Base-by-base conservation (phyloP, 805 yeast genomes). In the Starmerella ratchasimensis region DNA sequence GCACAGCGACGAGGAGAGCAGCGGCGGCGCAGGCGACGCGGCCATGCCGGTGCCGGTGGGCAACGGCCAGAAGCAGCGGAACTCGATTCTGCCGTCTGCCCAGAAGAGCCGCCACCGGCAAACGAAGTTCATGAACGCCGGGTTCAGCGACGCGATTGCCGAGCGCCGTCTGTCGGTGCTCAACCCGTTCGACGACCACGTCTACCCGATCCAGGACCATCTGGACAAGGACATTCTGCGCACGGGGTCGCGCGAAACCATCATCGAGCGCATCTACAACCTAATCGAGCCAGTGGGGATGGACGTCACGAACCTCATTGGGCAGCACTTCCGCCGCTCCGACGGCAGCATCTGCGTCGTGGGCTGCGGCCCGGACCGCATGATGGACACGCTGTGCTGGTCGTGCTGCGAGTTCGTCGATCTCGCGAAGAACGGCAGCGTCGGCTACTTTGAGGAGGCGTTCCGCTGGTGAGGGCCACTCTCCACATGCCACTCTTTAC, bases 381-480 rank as follows among this genome's bases (percentile, higher is more conserved):
- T 52, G 52, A 47, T 51, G 43, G 55, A 50, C 34, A 43, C 44
- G 8, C 35, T 49, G 5, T 39, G 51, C n/a, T 36, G 44, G 42
- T 24, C 48, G 3, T 47, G 46, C 17, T 23, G 45, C 23, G 36
- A 36, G 24, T 38, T 42, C 28, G 28, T 45, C 28, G 48, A 45
- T 16, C 24, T 33, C 1, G 50, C 42, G 3, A 33, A 34, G 13
- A 60, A 67, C 31, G 65, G 80, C 6, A 42, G 61, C 31, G 68
- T 80, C 15, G 86, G 77, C 43, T 74, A 74, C 50, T 75, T 64
- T 51, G 93, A 82, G 53, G 86, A 79, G 51, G 65, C 77, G 34
- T 83, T 78, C 58, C 64, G 68, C 11, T 80, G 93, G 93, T 74
- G 16, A 16, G n/a, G n/a, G n/a, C n/a, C n/a, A n/a, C n/a, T n/a